Conservation (phyloP, 306 rosid genomes). For the Abrus pulchellus region DNA sequence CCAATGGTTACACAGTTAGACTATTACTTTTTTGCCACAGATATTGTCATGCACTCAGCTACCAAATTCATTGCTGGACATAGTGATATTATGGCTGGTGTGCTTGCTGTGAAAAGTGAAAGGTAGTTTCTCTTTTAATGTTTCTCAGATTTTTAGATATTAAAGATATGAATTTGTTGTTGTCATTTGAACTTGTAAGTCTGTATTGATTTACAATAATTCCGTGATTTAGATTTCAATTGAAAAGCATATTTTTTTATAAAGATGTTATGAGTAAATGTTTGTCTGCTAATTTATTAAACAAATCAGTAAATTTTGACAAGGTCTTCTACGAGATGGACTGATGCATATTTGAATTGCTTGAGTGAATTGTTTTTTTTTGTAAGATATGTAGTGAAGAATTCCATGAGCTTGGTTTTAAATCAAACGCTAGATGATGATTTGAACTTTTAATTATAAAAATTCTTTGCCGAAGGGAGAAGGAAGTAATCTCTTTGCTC, state of each 20-base stretch:
- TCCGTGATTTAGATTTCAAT: conserved; percentile 16
- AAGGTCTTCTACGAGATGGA: conserved; percentile 19
- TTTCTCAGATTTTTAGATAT: conserved; percentile 38
- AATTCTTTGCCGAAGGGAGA: conserved; percentile 4
- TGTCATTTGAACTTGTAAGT: conserved; percentile 22
- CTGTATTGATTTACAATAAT: conserved; percentile 15
- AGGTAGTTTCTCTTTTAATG: conserved; percentile 61
- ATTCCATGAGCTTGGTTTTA: conserved; percentile 7
- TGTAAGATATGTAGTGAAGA: conserved; percentile 6
- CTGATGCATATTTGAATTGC: conserved; percentile 36
- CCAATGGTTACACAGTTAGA: conserved; percentile 4
- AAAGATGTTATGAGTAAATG: not conserved
- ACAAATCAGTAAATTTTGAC: conserved; percentile 11
- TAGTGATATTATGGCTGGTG: conserved; percentile 95
- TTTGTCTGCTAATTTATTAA: conserved; percentile 13
- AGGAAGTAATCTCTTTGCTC: conserved; percentile 36
- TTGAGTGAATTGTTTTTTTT: conserved; percentile 17
- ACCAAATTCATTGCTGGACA: conserved; percentile 96
- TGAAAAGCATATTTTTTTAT: not conserved
- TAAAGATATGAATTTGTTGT: conserved; percentile 6
- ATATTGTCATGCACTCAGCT: conserved; percentile 93
- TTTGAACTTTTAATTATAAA: not conserved
- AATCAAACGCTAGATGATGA: conserved; percentile 21
- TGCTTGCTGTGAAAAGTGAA: conserved; percentile 86
- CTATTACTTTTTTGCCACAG: conserved; percentile 55